Evolutionary conservation across 768 basidiomycete species (phyloP), one percentile per base, ranked within the genome.

Genomic region (Trametes gibbosa): DNA sequence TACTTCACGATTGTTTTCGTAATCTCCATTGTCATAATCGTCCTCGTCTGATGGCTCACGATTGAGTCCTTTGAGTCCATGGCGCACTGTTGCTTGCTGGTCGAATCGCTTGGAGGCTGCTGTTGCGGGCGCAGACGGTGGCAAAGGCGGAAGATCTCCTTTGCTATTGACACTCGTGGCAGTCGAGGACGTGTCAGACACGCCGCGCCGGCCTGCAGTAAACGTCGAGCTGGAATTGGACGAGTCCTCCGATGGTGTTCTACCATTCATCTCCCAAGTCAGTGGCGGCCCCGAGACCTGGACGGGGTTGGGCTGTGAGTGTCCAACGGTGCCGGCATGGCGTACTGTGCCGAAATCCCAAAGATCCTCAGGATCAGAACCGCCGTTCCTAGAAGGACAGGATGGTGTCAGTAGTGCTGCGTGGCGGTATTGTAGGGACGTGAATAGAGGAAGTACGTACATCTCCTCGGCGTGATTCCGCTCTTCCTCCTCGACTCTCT

Each of bases 341-440:
- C 92, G 89, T 46, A 98, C 89, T 8, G 96, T 98, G 14, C 96
- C 96, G 74, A 98, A 97, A 71, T 98, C 96, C 96, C 96, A 98
- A 34, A 98, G 76, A 63, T 95, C 93, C 52, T 92, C 91, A 2
- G 81, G 79, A 64, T 90, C 88, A 37, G 79, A 80, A 54, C 77
- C 77, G 13, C 75, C 71, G 49, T 79, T 77, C 48, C 86, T 89
- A 60, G n/a, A 53, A 64, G 54, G 40, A 41, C 12, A 39, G 41
- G 29, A 52, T 47, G 43, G 29, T 40, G 54, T 54, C 50, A 45
- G 23, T 23, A 23, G 14, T 27, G 41, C 13, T 23, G 23, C n/a
- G 40, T 16, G 10, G 25, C 13, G 16, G 12, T 35, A 1, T 45
- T 19, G 25, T 41, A 37, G 21, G 16, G 35, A 19, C 7, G 56